Conservation (phyloP, 495 filamentous ascomycete species). For the Aspergillus hancockii region DNA sequence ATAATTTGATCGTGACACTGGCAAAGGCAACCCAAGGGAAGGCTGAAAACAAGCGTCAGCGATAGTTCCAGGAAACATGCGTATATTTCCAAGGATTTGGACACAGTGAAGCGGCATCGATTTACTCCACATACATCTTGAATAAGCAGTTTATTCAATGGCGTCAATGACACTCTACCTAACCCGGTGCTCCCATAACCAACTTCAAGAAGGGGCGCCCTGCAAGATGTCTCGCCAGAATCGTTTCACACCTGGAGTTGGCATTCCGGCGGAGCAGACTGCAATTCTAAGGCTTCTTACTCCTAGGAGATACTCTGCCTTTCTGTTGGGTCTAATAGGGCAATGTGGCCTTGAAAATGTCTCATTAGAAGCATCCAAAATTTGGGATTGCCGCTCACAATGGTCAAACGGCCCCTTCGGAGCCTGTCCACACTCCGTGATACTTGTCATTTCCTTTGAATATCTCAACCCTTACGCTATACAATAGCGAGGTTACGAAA, state of each 20-base stretch:
- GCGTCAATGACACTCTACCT: background rate
- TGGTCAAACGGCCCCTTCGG: background rate
- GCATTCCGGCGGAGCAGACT: background rate
- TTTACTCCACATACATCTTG: too few species aligned
- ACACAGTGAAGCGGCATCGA: too few species aligned
- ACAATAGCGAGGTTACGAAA: background rate
- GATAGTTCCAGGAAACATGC: too few species aligned
- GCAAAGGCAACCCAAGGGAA: background rate
- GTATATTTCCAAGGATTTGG: too few species aligned
- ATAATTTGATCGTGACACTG: background rate
- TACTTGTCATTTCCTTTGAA: background rate
- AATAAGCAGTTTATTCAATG: too few species aligned
- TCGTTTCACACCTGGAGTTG: background rate
- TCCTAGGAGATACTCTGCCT: background rate
- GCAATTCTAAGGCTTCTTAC: background rate
- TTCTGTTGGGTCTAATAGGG: background rate
- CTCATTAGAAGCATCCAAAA: background rate
- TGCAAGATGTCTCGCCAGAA: background rate
- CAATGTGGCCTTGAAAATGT: background rate
- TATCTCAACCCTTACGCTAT: background rate
- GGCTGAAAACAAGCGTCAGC: background rate
- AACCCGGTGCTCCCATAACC: background rate
- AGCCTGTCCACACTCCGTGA: background rate
- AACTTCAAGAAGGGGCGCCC: background rate
- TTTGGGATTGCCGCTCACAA: background rate